Percentiles rank a stretch among this genome's conserved stretches.
Conservation (phyloP, 2,329 filamentous ascomycete species). For the Colletotrichum spaethianum region DNA sequence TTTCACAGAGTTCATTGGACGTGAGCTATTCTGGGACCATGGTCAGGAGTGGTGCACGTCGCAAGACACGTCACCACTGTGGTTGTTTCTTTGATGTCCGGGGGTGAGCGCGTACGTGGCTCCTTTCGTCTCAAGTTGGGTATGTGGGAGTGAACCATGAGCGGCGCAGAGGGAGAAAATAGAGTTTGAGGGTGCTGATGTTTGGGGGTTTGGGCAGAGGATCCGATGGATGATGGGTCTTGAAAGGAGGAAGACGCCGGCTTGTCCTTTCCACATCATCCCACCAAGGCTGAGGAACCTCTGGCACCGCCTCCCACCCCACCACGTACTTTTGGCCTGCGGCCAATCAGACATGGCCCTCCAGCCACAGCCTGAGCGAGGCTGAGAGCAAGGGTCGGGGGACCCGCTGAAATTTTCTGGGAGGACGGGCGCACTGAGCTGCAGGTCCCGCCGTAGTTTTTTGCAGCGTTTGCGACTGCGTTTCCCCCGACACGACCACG, state of each 20-base stretch:
- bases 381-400: conserved; percentile 3
- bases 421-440: background rate
- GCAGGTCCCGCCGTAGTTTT: background rate
- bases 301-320: background rate
- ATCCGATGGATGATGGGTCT: background rate
- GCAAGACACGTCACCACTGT: background rate
- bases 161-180: too few relatives aligned
- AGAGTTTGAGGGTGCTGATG: background rate
- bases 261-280: background rate
- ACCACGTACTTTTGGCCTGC: background rate
- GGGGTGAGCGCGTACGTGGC: background rate
- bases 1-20: conserved; percentile 15
- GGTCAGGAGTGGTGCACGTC: background rate
- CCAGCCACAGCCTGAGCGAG: background rate
- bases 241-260: background rate
- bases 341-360: background rate
- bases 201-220: background rate
- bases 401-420: conserved; percentile 24
- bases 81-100: background rate
- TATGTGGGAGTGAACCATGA: background rate
- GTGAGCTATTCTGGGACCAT: background rate
- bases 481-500: background rate
- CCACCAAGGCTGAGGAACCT: conserved; percentile 20
- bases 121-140: conserved; percentile 5
- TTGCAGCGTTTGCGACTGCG: background rate